Percentiles rank a stretch among this genome's conserved stretches.
Conservation (phyloP, 179 eudicot genomes). For the Silene vulgaris region DNA sequence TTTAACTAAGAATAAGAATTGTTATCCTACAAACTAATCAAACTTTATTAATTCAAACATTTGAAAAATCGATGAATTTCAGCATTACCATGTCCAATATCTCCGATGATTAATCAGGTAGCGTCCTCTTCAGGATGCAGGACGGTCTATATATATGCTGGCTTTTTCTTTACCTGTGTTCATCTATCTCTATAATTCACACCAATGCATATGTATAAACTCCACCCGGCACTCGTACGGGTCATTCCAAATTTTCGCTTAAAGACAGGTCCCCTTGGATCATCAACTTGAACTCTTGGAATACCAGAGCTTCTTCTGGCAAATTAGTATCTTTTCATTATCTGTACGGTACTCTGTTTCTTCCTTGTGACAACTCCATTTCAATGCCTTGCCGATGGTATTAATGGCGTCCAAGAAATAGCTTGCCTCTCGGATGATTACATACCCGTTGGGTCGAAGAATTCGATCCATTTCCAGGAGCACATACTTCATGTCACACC, state of each 20-base stretch:
- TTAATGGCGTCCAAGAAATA: conserved; percentile 51
- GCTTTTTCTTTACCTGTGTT: conserved; percentile 22
- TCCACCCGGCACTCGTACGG: neutral
- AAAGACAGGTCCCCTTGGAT: neutral
- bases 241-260: conserved; percentile 1
- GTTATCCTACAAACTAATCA: conserved; percentile 14
- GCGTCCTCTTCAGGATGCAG: conserved; percentile 5
- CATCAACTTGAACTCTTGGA: conserved; percentile 46
- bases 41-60: conserved; percentile 10
- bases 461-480: conserved; percentile 88
- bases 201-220: neutral
- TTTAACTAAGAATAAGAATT: conserved; percentile 12
- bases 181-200: conserved; percentile 12
- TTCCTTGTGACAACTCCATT: conserved; percentile 69
- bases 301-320: conserved; percentile 82
- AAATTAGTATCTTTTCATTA: conserved; percentile 63
- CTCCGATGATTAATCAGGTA: conserved; percentile 20
- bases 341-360: conserved; percentile 49
- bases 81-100: conserved; percentile 13
- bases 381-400: conserved; percentile 59
- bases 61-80: conserved; percentile 12
- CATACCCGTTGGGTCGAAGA: conserved; percentile 65
- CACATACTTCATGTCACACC: conserved; percentile 74
- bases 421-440: conserved; percentile 53
- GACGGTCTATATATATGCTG: conserved; percentile 17